Percentiles rank a stretch among this genome's conserved stretches.
Conservation (phyloP, 495 filamentous ascomycete genomes). For the Aspergillus steynii region DNA sequence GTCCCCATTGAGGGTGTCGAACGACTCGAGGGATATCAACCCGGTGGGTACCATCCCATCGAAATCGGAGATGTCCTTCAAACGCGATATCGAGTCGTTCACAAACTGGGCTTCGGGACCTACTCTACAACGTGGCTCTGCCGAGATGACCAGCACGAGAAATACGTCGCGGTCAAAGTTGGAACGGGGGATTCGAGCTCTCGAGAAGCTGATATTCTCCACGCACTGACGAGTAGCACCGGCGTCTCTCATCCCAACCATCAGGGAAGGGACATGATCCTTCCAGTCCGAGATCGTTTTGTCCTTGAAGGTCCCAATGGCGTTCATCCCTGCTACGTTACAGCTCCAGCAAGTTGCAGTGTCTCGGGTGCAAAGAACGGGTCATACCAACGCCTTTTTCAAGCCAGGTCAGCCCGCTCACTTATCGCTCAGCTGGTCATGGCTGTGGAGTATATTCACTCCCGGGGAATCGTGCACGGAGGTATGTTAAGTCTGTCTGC, state of each 20-base stretch:
- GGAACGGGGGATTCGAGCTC: conserved; percentile 29
- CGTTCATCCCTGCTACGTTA: conserved; percentile 42
- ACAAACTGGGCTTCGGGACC: conserved; percentile 36
- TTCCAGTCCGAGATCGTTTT: conserved; percentile 39
- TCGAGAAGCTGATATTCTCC: conserved; percentile 26
- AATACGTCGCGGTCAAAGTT: conserved; percentile 38
- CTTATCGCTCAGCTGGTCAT: conserved; percentile 39
- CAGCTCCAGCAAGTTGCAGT: conserved; percentile 28
- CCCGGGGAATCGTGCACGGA: conserved; percentile 33
- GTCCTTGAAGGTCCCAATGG: conserved; percentile 43
- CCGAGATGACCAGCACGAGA: conserved; percentile 24
- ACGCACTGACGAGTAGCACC: conserved; percentile 13
- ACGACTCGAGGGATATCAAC: conserved; percentile 27
- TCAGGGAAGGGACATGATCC: conserved; percentile 24
- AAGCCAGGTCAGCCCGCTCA: conserved; percentile 40
- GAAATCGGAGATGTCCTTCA: conserved; percentile 36
- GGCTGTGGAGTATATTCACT: conserved; percentile 32
- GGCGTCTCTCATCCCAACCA: not conserved
- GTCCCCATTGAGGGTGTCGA: conserved; percentile 30
- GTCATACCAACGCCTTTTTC: conserved; percentile 33
- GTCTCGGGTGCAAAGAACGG: conserved; percentile 30
- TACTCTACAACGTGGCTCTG: conserved; percentile 39
- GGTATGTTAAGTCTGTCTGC: not conserved
- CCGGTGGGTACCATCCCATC: conserved; percentile 36
- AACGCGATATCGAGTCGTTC: conserved; percentile 33